Evolutionary conservation across 371 early-diverging fungal species (phyloP), one percentile per base, ranked within the genome.

Genomic region (Zopfochytrium polystomum): DNA sequence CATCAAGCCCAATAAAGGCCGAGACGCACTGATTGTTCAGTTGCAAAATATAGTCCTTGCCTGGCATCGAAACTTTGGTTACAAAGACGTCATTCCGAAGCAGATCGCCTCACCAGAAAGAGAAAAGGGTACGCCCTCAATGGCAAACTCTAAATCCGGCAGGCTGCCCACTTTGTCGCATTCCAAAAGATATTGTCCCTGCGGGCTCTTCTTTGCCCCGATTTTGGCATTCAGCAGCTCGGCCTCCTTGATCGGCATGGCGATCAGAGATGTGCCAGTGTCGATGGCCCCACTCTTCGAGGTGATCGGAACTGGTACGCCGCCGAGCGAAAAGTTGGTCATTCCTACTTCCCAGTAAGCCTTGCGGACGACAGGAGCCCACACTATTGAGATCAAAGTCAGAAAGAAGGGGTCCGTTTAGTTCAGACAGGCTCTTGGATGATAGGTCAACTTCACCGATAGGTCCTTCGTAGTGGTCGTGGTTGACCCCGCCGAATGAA

Each of bases 341-440:
- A 96, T 72, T 31, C 84, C 83, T 25, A 95, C 91, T 73, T 95
- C 94, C 96, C 96, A 96, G 79, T 96, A 95, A 0, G 87, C 94
- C 76, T 91, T 90, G 60, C 93, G 86, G 38, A 80, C 79, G 33
- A 96, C 87, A 20, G 88, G 81, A 44, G 90, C 87, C 85, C 87
- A 96, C 34, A 67, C 69, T 70, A 56, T 34, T 6, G 34, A 15
- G 22, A 5, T 42, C 20, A 45, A 35, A 32, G 38, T 55, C n/a
- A 47, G 35, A 2, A 13, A 25, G 35, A 27, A 7, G 22, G n/a
- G 51, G 35, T 32, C 18, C 25, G 5, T n/a, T n/a, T n/a, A n/a
- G n/a, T n/a, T n/a, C n/a, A n/a, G n/a, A n/a, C n/a, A n/a, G n/a
- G n/a, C n/a, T n/a, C n/a, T n/a, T n/a, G 30, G 26, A 32, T 18